Evolutionary conservation across 441 rosid species (phyloP).

Genomic region (Codiaeum variegatum): DNA sequence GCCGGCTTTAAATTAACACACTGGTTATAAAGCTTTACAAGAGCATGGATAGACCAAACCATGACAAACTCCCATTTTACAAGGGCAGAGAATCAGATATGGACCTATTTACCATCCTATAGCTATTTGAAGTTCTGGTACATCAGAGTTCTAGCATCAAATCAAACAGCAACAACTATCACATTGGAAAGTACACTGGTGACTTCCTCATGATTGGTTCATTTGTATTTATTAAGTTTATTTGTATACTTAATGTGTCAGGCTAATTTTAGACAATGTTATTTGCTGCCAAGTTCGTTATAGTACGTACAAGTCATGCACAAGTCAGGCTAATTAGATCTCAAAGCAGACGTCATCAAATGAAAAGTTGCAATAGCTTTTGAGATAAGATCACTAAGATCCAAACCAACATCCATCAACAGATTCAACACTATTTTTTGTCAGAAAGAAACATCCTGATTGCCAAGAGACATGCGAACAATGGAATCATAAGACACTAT

Average conservation of each 20-base stretch:
- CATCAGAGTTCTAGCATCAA: not conserved
- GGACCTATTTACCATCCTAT: not conserved
- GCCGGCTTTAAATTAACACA: not conserved
- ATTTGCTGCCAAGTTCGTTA: not conserved
- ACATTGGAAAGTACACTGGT: not conserved
- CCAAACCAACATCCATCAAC: not conserved
- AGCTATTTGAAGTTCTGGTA: not conserved
- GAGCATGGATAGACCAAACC: not conserved
- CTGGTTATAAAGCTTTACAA: not conserved
- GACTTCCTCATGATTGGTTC: not conserved
- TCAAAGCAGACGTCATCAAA: not conserved
- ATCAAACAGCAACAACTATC: not conserved
- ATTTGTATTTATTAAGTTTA: not conserved
- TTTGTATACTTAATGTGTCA: not conserved
- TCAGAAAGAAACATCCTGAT: not conserved
- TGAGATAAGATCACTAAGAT: not conserved
- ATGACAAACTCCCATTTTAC: not conserved
- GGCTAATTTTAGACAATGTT: not conserved
- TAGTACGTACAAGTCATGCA: not conserved
- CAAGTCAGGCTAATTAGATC: not conserved
- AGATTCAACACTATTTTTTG: not conserved
- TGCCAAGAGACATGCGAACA: not conserved
- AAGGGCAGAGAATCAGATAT: slow-evolving; percentile 1
- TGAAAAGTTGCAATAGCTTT: not conserved
- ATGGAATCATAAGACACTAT: too few species aligned